Evolutionary conservation across 2,329 filamentous ascomycete genomes (phyloP), one percentile per base, ranked within the genome.

Genomic region (Colletotrichum abscissum): DNA sequence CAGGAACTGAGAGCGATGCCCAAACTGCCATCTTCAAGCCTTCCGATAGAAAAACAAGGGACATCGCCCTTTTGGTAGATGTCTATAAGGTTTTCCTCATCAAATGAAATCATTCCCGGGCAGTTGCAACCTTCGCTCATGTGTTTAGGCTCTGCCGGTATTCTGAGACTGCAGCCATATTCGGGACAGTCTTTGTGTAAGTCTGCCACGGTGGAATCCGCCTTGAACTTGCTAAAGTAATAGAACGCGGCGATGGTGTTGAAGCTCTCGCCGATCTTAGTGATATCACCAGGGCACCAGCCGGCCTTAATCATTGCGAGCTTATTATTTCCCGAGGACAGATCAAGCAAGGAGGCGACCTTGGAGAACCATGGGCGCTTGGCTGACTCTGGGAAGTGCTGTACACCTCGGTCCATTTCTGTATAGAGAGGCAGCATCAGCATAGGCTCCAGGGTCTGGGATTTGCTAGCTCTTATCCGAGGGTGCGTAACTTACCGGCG

Each of bases 251-350:
- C 67, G 26, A 71, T 54, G 16, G 22, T 56, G 38, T 24, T 16
- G 35, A 73, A 71, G n/a, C 55, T 52, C 4, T 73, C 60, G 6
- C 22, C 0, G 8, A 57, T 26, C 19, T 59, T 54, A 12, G 55
- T 28, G 49, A 71, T 71, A 28, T 73, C 62, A 11, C 55, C 62
- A 19, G 60, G 62, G 14, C 60, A 67, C 71, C 71, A 63, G 1
- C 59, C 67, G 6, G 67, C 62, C 5, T 26, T 63, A 4, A 74
- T 16, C 62, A 71, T 59, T 1, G 30, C 24, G 11, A 11, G 35
- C 46, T 66, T 66, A 5, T 26, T 62, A 1, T 63, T 49, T 22
- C 26, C 22, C 24, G n/a, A 12, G 4, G 38, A 4, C 11, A 26
- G 59, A 30, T 68, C 38, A 16, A 72, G 55, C 9, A 68, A 57